A percentile compares a stretch with the other conserved stretches of the same genome.
Conservation (phyloP, 2,329 filamentous ascomycete genomes). For the Calonectria leucothoes region DNA sequence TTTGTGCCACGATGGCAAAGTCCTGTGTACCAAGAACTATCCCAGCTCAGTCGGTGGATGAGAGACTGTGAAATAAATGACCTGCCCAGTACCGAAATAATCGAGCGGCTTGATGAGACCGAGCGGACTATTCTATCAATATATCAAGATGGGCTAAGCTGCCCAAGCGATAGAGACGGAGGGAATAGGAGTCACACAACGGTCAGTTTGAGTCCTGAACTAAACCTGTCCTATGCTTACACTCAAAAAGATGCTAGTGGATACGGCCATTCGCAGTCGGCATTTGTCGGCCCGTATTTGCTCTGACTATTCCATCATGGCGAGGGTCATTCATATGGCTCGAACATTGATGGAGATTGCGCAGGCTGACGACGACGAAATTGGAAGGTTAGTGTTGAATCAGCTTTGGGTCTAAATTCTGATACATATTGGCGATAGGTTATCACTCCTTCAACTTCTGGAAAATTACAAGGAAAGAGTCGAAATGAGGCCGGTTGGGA, state of each 20-base stretch:
- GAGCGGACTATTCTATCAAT: background rate
- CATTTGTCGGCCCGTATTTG: background rate
- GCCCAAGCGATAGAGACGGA: background rate
- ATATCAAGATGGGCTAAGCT: background rate
- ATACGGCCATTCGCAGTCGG: no score
- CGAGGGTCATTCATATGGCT: background rate
- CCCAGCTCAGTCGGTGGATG: background rate
- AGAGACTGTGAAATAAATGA: background rate
- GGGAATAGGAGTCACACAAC: background rate
- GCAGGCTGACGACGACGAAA: background rate
- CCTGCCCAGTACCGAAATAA: background rate
- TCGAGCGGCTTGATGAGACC: background rate
- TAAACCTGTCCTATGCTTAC: background rate
- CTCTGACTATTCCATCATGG: background rate
- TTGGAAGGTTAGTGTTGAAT: background rate
- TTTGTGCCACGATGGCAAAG: background rate
- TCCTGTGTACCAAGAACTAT: background rate
- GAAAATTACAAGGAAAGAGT: background rate
- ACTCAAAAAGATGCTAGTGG: background rate
- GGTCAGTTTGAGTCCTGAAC: background rate
- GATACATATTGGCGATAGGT: background rate
- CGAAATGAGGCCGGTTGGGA: background rate
- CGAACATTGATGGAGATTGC: background rate
- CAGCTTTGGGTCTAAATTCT: background rate
- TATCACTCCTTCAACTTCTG: background rate